Evolutionary conservation across 2,329 filamentous ascomycete genomes (phyloP), one percentile per base, ranked within the genome.

Genomic region (Neopestalotiopsis sp.): DNA sequence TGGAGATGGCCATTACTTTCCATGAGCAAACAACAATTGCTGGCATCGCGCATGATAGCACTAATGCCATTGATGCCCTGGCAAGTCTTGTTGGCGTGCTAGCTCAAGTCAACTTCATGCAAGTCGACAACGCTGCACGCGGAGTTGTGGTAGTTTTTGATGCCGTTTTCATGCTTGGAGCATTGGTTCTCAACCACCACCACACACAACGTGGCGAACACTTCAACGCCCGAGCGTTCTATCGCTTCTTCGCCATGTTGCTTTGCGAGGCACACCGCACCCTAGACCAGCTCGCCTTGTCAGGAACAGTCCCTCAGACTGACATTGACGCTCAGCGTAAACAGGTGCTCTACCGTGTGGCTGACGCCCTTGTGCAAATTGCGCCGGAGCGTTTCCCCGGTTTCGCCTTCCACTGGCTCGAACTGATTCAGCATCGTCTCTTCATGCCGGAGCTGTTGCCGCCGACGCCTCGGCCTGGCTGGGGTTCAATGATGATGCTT

Each of bases 141-240:
- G 88, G 85, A 73, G 94, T 94, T 72, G 85, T 90, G 2, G 85
- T 87, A 28, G 94, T 95, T 74, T 84, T 98, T 61, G 92, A 95
- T 73, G 92, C 92, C 1, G 89, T 95, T 65, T 82, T 98, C 56
- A 90, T 92, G 6, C 82, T 98, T n/a, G 84, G 94, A 42, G 88
- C 94, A 3, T 82, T 99, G 68, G 88, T 98, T 3, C 86, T 98
- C 70, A 95, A 93, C 79, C 91, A 96, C 74, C 94, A 98, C 77
- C 92, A 97, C 75, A 87, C 92, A 68, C 93, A 91, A 79, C 90
- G 92, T 61, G 92, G 90, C 4, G 94, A 97, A 67, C 88, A 87
- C 53, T 95, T 97, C 83, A 95, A 94, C 75, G 92, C 95, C 76
- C 91, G 94, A 71, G 91, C 97, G 38, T 98, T 98, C 85, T 96